Conservation (phyloP, 2,329 filamentous ascomycete genomes). For the Colletotrichum tanaceti region DNA sequence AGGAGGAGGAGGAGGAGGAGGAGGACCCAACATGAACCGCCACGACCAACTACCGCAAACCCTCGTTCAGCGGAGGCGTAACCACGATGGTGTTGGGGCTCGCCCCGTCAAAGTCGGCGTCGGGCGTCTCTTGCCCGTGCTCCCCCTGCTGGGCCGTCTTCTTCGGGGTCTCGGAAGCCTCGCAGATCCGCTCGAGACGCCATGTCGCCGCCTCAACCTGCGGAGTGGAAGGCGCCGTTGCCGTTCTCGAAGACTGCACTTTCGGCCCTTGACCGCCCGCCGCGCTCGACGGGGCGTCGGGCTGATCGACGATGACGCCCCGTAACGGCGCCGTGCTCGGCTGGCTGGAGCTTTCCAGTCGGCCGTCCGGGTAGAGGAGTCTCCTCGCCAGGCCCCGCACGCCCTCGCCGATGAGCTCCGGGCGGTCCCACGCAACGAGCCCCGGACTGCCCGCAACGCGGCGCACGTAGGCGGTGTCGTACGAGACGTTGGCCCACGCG, state of each 20-base stretch:
- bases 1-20: too few relatives aligned
- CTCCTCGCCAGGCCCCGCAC: constrained; percentile 55
- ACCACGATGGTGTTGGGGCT: constrained; percentile 40
- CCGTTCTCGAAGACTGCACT: background rate
- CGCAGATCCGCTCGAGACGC: constrained; percentile 34
- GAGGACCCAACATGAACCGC: background rate
- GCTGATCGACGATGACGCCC: constrained; percentile 44
- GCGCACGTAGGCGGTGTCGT: constrained; percentile 56
- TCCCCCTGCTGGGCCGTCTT: constrained; percentile 17
- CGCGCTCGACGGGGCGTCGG: background rate
- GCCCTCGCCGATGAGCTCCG: constrained; percentile 58
- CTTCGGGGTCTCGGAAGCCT: constrained; percentile 33
- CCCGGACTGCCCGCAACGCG: constrained; percentile 56
- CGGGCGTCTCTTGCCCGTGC: background rate
- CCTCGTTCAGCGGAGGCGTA: constrained; percentile 28
- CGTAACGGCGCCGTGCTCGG: constrained; percentile 49
- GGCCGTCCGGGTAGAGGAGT: constrained; percentile 52
- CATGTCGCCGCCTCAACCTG: constrained; percentile 24
- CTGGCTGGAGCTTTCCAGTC: constrained; percentile 48
- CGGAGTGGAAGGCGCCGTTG: constrained; percentile 12
- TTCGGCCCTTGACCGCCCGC: background rate
- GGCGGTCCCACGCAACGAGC: constrained; percentile 61
- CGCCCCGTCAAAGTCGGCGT: constrained; percentile 33
- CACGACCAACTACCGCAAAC: background rate
- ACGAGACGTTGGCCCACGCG: constrained; percentile 59